Base-by-base conservation (phyloP, 176 grass and related monocot species). In the Bothriochloa decipiens region DNA sequence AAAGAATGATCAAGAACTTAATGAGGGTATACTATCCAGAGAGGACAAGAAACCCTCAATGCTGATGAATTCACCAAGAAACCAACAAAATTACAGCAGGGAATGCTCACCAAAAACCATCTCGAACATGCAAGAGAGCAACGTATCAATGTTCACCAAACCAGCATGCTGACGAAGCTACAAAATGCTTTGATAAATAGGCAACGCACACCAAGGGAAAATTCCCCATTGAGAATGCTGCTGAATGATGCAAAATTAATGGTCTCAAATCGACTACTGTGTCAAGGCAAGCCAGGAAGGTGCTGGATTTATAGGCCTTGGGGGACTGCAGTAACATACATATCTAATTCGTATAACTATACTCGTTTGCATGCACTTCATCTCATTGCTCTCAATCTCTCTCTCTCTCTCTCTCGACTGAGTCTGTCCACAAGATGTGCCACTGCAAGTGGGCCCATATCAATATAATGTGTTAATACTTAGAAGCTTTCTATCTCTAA, bases 1-100 rank as follows among this genome's bases (percentile, higher is more conserved):
- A 37, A 50, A 5, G 29, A 40, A 67, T 43, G 70, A 75, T 75
- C 45, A 81, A 74, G 45, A 81, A 75, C 43, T 10, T 77, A 29
- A 14, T 41, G 32, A 47, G 23, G 11, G 32, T 15, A 67, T 58
- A 72, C 46, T 32, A 46, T 42, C 1, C 16, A 16, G 11, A 57
- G 6, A 43, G 5, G 32, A 15, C 8, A 9, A 0, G 11, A 74
- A 81, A 55, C 29, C 15, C 11, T 33, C 70, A 75, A 67, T 46
- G 9, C 27, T 11, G 28, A 81, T 7, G 14, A 39, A 29, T 40
- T 52, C 11, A 76, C 4, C 23, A 18, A 67, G 40, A 74, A 68
- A 86, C 13, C 23, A 26, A n/a, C 18, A 16, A 68, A 43, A 71
- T 3, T 1, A 71, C 52, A 27, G 15, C 13, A 23, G 17, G 43